Evolutionary conservation across 2,329 filamentous ascomycete genomes (phyloP).

Genomic region (Ophioceras dolichostomum): DNA sequence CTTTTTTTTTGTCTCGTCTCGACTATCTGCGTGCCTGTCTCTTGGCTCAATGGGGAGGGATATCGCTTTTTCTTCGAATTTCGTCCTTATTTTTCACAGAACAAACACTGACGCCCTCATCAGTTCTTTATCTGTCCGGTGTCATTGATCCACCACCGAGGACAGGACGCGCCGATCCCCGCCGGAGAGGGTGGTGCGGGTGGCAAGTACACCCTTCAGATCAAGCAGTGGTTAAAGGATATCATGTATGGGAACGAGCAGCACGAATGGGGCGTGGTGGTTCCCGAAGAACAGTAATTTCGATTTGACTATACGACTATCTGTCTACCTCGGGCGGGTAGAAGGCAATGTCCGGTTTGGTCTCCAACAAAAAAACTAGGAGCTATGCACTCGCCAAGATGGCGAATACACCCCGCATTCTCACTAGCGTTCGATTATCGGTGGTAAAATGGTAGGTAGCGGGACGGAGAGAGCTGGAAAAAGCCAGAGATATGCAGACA

Average conservation of each 20-base stretch:
- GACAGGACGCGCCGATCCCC: constrained; percentile 48
- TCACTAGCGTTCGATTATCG: too few relatives aligned
- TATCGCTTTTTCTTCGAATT: background rate
- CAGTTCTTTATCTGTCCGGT: constrained; percentile 62
- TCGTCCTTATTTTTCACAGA: background rate
- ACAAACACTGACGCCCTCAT: background rate
- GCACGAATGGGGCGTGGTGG: constrained; percentile 58
- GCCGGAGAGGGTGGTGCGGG: constrained; percentile 40
- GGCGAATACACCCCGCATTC: too few relatives aligned
- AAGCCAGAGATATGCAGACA: too few relatives aligned
- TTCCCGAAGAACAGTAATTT: constrained; percentile 41
- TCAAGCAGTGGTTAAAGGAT: constrained; percentile 57
- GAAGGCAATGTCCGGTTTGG: too few relatives aligned
- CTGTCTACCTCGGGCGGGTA: too few relatives aligned
- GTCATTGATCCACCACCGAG: constrained; percentile 55
- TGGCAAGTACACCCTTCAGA: constrained; percentile 42
- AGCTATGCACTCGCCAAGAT: too few relatives aligned
- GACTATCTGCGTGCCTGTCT: background rate
- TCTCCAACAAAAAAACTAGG: too few relatives aligned
- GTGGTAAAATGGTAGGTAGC: too few relatives aligned
- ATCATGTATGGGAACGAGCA: constrained; percentile 64
- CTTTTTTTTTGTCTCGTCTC: background rate
- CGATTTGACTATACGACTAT: too few relatives aligned
- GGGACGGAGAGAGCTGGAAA: too few relatives aligned
- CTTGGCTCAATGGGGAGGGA: too few relatives aligned